A percentile compares a stretch with the other conserved stretches of the same genome.
phyloP scores from a whole-genome alignment of 2,329 filamentous ascomycete genomes.

The Verticillium klebahnii region DNA sequence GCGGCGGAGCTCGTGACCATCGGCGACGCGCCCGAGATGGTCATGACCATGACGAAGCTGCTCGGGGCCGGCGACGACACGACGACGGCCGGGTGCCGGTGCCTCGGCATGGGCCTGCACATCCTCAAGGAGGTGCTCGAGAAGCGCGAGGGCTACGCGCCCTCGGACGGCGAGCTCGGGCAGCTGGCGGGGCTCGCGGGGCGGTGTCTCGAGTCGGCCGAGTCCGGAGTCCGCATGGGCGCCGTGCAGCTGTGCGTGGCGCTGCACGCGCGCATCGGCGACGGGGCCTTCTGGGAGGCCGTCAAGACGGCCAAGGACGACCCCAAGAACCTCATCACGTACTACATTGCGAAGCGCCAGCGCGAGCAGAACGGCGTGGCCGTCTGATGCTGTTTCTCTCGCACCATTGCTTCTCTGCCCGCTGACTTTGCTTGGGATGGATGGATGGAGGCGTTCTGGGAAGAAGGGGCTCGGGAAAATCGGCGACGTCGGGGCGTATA shows the following conservation, averaged over 20 bases:
- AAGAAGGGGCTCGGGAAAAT: too few relatives aligned
- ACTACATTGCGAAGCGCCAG: conserved; percentile 72
- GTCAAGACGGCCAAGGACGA: conserved; percentile 64
- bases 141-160: conserved; percentile 40
- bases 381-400: background rate
- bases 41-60: conserved; percentile 45
- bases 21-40: conserved; percentile 58
- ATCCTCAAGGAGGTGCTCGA: conserved; percentile 58
- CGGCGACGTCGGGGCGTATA: too few relatives aligned
- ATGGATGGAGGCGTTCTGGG: too few relatives aligned
- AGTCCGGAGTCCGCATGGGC: conserved; percentile 65
- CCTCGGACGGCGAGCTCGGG: conserved; percentile 45
- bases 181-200: conserved; percentile 46
- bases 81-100: conserved; percentile 41
- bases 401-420: too few relatives aligned
- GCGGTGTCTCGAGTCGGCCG: conserved; percentile 55
- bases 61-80: conserved; percentile 40
- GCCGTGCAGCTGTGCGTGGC: conserved; percentile 76
- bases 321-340: conserved; percentile 72
- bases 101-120: conserved; percentile 59
- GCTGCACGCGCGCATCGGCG: conserved; percentile 59
- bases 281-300: conserved; percentile 61
- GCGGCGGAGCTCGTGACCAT: conserved; percentile 67
- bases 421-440: too few relatives aligned
- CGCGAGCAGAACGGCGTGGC: conserved; percentile 36